phyloP scores from a whole-genome alignment of 106 monocot species.

The Dioscorea zingiberensis region DNA sequence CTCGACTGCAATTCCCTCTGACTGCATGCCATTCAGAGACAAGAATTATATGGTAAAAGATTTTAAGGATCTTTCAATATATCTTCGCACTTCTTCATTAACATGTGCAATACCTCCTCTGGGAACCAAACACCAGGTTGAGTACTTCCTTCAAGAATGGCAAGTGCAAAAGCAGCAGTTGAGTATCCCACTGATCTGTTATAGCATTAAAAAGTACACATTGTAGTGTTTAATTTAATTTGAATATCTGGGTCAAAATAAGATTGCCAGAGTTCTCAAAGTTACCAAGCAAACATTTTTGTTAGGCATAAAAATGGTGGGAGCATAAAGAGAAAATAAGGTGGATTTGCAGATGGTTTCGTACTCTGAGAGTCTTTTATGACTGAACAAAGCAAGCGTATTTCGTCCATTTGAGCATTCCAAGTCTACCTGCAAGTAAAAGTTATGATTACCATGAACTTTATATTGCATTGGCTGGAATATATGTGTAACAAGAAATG shows the following conservation, averaged over 20 bases:
- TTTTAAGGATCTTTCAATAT: no score
- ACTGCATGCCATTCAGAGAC: constrained; percentile 49
- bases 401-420: constrained; percentile 86
- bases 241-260: no score
- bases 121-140: constrained; percentile 99
- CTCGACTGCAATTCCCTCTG: constrained; percentile 71
- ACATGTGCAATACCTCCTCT: constrained; percentile 52
- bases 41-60: no score
- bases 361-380: constrained; percentile 81
- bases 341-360: constrained; percentile 11
- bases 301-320: no score
- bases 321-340: no score
- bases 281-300: no score
- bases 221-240: neutral
- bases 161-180: constrained; percentile 80
- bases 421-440: constrained; percentile 65
- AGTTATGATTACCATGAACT: neutral
- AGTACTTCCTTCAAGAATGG: constrained; percentile 78
- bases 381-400: constrained; percentile 75
- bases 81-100: no score
- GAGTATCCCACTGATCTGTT: constrained; percentile 68
- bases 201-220: neutral
- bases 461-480: no score
- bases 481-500: no score
- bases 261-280: no score